phyloP scores from a whole-genome alignment of 176 grass and related monocot species.

The Pontederia paniculata region DNA sequence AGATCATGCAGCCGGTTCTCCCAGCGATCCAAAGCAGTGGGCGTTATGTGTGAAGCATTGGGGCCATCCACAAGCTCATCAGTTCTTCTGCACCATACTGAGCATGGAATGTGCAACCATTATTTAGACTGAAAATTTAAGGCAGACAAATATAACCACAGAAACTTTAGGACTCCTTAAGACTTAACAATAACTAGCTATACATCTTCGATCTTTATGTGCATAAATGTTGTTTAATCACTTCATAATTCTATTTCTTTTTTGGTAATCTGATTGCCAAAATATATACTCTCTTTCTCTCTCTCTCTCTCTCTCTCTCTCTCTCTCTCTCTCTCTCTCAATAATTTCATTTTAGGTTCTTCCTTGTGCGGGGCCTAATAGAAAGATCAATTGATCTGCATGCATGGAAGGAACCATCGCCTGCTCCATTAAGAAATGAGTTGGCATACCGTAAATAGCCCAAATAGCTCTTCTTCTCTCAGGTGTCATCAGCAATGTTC shows the following conservation, averaged over 20 bases:
- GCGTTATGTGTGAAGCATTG: slow-evolving; percentile 82
- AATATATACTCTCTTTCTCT: not conserved
- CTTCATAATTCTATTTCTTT: no score
- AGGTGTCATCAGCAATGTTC: slow-evolving; percentile 78
- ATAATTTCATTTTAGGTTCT: not conserved
- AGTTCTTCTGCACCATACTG: slow-evolving; percentile 98
- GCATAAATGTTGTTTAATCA: not conserved
- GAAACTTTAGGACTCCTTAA: no score
- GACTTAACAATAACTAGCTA: no score
- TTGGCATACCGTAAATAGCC: slow-evolving; percentile 63
- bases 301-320: no score
- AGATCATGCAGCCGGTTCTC: slow-evolving; percentile 72
- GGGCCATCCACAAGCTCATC: slow-evolving; percentile 96
- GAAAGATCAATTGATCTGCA: no score
- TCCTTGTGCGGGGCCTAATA: no score
- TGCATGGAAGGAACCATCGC: no score
- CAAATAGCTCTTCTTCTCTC: slow-evolving; percentile 82
- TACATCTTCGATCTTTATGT: no score
- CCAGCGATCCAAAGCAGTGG: slow-evolving; percentile 74
- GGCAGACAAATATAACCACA: not conserved
- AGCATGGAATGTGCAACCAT: not conserved
- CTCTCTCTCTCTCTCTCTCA: not conserved
- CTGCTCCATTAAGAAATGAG: no score
- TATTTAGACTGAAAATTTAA: not conserved
- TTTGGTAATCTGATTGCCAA: not conserved